Evolutionary conservation across 192 early-diverging fungal species (phyloP).

Genomic region (Pilaira anomala): DNA sequence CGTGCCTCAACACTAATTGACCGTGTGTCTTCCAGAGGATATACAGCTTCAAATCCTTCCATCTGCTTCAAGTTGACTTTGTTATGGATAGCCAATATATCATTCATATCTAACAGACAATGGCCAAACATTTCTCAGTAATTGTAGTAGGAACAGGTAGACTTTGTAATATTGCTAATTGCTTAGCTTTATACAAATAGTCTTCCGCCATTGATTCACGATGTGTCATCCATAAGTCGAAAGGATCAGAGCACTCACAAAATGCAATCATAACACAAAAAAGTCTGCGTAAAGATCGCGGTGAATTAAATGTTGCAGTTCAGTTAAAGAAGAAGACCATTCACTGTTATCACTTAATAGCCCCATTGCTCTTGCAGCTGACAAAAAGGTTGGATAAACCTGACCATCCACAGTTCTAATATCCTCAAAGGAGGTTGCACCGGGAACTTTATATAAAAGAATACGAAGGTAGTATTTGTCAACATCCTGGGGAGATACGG

Average conservation of each 20-base stretch:
- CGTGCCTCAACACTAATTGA: too few relatives aligned
- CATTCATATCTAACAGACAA: too few relatives aligned
- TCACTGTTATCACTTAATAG: background rate
- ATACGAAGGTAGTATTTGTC: constrained; percentile 4
- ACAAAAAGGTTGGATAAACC: background rate
- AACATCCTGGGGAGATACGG: background rate
- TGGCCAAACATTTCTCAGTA: too few relatives aligned
- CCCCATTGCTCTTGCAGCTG: background rate
- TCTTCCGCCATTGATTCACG: too few relatives aligned
- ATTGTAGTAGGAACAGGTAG: too few relatives aligned
- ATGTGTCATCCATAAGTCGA: too few relatives aligned
- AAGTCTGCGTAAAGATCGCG: background rate
- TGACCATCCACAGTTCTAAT: background rate
- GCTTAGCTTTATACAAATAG: too few relatives aligned
- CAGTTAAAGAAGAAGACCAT: background rate
- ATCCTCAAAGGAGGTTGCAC: background rate
- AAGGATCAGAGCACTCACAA: background rate
- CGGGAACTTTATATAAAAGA: background rate
- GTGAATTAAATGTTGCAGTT: background rate
- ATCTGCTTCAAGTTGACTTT: too few relatives aligned
- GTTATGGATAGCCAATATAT: too few relatives aligned
- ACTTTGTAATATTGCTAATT: too few relatives aligned
- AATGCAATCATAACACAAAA: background rate
- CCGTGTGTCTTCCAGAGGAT: too few relatives aligned
- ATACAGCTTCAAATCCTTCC: too few relatives aligned